Base-by-base conservation (phyloP, 306 rosid species). In the Sicyos baderoa region DNA sequence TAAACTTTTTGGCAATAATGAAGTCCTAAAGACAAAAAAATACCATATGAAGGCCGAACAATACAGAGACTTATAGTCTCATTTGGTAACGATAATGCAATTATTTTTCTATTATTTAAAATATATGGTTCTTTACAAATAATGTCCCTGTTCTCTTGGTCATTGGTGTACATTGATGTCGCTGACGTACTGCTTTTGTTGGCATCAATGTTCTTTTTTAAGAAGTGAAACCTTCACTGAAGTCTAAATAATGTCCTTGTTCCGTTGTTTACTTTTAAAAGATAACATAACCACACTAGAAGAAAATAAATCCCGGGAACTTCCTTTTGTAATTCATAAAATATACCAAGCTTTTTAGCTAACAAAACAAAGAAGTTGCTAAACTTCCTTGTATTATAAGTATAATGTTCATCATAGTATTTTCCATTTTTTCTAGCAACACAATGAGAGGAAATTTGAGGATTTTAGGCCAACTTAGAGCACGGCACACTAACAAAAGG, bases 351-450 rank as follows among this genome's bases (percentile, higher is more conserved):
- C 2, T 58, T 14, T 56, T 58, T 57, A 15, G 21, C 2, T 7
- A 27, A 27, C 65, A 58, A 27, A 58, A 58, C 64, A 58, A 58
- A 14, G 21, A 16, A 6, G 44, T 58, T 27, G 62, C 62, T 23
- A 29, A 60, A 47, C 51, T 47, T 47, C 51, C 51, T 47, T 0
- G 47, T 32, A 29, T n/a, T 15, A 60, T 9, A 8, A 9, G 10
- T 17, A 61, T 11, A 17, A 9, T 61, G 48, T 35, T 22, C n/a
- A 22, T 1, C 48, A 61, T 17, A n/a, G 8, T 60, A 60, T 16
- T 58, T 58, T 58, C 12, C 45, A 29, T 29, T 61, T 60, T 61
- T 8, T 61, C 16, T 35, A n/a, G 67, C 49, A 61, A 35, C 67
- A n/a, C 49, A 16, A 32, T 55, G 21, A 9, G 1, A 60, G 67